phyloP scores from a whole-genome alignment of 2,329 filamentous ascomycete species.

The Epicoccum nigrum region DNA sequence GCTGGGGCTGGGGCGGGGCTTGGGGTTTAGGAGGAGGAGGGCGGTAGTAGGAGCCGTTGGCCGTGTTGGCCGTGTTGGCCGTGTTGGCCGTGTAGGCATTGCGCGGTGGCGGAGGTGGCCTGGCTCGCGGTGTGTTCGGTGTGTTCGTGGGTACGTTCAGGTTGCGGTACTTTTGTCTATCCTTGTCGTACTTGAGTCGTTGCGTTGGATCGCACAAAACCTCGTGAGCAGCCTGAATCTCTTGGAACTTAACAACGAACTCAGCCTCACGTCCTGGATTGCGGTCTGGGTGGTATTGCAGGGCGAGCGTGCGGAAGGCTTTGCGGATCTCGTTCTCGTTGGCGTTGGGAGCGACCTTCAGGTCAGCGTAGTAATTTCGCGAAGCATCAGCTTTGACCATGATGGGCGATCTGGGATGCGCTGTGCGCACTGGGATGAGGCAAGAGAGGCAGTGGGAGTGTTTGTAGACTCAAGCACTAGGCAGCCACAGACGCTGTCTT shows the following conservation, averaged over 20 bases:
- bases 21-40: constrained; percentile 37
- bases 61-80: constrained; percentile 49
- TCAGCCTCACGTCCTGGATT: constrained; percentile 83
- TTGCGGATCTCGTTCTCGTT: constrained; percentile 80
- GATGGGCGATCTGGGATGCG: constrained; percentile 17
- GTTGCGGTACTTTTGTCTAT: constrained; percentile 56
- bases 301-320: constrained; percentile 82
- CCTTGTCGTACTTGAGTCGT: constrained; percentile 67
- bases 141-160: constrained; percentile 43
- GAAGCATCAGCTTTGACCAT: constrained; percentile 73
- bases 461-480: constrained; percentile 21
- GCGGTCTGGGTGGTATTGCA: constrained; percentile 87
- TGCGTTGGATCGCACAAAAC: constrained; percentile 67
- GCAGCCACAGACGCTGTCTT: constrained; percentile 22
- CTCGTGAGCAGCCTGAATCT: constrained; percentile 85
- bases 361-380: constrained; percentile 84
- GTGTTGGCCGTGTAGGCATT: constrained; percentile 51
- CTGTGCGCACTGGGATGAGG: constrained; percentile 8
- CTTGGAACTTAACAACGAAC: constrained; percentile 81
- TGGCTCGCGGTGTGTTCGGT: constrained; percentile 48
- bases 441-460: constrained; percentile 2
- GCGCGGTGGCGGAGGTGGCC: constrained; percentile 52
- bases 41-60: constrained; percentile 42
- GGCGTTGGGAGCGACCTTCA: constrained; percentile 72
- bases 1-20: constrained; percentile 16